Evolutionary conservation across 352 stramenopile species (phyloP).

Genomic region (Pythium folliculosum): DNA sequence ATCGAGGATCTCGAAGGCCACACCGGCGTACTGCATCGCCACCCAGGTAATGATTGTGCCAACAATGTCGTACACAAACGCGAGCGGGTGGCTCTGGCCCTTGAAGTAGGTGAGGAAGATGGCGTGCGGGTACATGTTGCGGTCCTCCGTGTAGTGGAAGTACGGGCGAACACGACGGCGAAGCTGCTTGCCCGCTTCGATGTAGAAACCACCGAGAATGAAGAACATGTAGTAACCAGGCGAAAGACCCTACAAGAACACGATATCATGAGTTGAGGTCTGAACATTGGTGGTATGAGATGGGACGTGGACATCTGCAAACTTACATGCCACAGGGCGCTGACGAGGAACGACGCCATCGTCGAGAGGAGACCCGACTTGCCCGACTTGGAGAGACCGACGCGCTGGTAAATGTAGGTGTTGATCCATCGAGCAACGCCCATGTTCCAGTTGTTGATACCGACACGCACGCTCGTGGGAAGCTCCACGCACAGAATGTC

Average conservation of each 20-base stretch:
- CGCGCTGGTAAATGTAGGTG: conserved; percentile 88
- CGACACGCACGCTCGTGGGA: conserved; percentile 83
- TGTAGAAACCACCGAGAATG: conserved; percentile 81
- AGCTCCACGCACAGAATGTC: conserved; percentile 84
- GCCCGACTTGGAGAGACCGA: conserved; percentile 77
- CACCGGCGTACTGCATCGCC: conserved; percentile 84
- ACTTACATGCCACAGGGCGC: conserved; percentile 82
- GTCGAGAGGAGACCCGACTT: conserved; percentile 74
- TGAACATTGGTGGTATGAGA: not conserved
- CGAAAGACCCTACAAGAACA: conserved; percentile 59
- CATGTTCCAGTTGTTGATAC: conserved; percentile 91
- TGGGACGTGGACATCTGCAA: not conserved
- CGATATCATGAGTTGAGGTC: not conserved
- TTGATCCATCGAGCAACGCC: conserved; percentile 86
- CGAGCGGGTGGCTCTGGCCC: conserved; percentile 68
- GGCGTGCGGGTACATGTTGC: conserved; percentile 68
- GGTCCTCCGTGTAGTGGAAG: conserved; percentile 89
- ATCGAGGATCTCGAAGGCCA: conserved; percentile 85
- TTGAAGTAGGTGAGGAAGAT: conserved; percentile 85
- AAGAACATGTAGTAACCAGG: conserved; percentile 90
- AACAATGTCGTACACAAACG: conserved; percentile 74
- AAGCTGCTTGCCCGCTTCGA: conserved; percentile 84
- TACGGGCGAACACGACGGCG: conserved; percentile 70
- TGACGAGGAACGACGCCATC: conserved; percentile 81
- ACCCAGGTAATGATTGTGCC: conserved; percentile 82